Evolutionary conservation across 2,329 filamentous ascomycete species (phyloP).

Genomic region (Cryphonectria naterciae): DNA sequence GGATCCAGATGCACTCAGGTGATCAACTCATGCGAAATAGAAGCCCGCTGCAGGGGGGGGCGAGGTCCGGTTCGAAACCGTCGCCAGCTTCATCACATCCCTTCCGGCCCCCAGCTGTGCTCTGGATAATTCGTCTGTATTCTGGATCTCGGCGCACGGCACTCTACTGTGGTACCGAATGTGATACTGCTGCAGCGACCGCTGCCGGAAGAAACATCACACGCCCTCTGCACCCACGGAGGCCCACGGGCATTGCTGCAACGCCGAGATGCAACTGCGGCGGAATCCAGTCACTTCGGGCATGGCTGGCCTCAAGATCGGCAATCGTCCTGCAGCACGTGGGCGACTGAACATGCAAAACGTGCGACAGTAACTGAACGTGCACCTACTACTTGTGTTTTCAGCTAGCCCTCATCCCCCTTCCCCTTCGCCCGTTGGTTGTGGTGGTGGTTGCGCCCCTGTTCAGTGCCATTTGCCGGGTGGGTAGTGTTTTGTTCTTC

Average conservation of each 20-base stretch:
- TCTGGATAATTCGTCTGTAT: not conserved
- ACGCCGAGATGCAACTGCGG: slow-evolving; percentile 3
- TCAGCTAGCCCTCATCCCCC: not conserved
- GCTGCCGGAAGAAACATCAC: not conserved
- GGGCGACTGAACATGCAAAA: not conserved
- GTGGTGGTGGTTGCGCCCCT: not conserved
- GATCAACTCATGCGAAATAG: not conserved
- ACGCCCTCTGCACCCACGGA: slow-evolving; percentile 4
- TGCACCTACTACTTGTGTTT: not conserved
- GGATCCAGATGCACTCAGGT: slow-evolving; percentile 1
- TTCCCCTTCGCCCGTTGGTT: not conserved
- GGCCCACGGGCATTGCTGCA: slow-evolving; percentile 8
- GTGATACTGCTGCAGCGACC: not conserved
- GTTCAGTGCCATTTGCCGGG: not conserved
- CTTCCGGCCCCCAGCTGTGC: not conserved
- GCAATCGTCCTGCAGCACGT: not conserved
- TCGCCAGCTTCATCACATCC: not conserved
- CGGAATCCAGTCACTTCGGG: not conserved
- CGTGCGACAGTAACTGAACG: not conserved
- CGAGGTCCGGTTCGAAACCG: not conserved
- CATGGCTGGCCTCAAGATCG: slow-evolving; percentile 11
- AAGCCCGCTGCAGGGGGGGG: not conserved
- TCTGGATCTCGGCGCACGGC: not conserved
- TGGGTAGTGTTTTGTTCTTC: not conserved
- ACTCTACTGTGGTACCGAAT: not conserved